Evolutionary conservation across 2,329 filamentous ascomycete species (phyloP).

Genomic region (Dactylellina drechsleri): DNA sequence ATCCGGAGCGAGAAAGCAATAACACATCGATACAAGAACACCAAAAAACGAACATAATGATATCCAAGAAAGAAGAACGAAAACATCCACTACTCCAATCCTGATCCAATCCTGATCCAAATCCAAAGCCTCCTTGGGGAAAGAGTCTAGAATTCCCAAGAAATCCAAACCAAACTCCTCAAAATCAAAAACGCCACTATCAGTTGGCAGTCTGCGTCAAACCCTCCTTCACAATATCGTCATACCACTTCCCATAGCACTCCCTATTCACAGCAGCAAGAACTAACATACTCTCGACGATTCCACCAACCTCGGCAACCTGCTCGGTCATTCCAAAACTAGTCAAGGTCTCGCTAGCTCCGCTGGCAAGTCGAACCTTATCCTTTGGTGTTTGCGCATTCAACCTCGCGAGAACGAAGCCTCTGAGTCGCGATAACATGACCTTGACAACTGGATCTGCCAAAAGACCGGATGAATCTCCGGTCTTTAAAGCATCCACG

Average conservation of each 20-base stretch:
- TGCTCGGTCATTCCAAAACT: constrained; percentile 58
- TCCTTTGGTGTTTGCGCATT: constrained; percentile 56
- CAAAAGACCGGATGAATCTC: constrained; percentile 45
- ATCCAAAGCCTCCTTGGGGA: constrained; percentile 5
- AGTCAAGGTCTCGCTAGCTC: constrained; percentile 55
- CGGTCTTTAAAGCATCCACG: constrained; percentile 39
- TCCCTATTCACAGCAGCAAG: constrained; percentile 55
- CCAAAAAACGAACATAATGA: background rate
- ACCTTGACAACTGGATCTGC: constrained; percentile 57
- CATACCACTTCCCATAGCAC: constrained; percentile 56
- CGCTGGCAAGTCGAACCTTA: constrained; percentile 56
- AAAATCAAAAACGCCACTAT: constrained; percentile 12
- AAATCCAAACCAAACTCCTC: constrained; percentile 14
- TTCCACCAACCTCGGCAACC: constrained; percentile 54
- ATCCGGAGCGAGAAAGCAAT: too few species aligned
- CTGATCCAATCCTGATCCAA: background rate
- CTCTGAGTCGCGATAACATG: constrained; percentile 54
- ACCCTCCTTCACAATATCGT: constrained; percentile 45
- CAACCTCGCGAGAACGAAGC: constrained; percentile 56
- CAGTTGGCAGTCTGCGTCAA: constrained; percentile 19
- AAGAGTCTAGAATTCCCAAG: background rate
- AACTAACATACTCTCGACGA: constrained; percentile 51
- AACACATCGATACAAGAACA: background rate
- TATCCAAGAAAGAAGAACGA: background rate
- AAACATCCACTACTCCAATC: constrained; percentile 35